Percentiles rank a stretch among this genome's conserved stretches.
Conservation (phyloP, 225 moss, liverwort and hornwort species). For the Ulota crispa region DNA sequence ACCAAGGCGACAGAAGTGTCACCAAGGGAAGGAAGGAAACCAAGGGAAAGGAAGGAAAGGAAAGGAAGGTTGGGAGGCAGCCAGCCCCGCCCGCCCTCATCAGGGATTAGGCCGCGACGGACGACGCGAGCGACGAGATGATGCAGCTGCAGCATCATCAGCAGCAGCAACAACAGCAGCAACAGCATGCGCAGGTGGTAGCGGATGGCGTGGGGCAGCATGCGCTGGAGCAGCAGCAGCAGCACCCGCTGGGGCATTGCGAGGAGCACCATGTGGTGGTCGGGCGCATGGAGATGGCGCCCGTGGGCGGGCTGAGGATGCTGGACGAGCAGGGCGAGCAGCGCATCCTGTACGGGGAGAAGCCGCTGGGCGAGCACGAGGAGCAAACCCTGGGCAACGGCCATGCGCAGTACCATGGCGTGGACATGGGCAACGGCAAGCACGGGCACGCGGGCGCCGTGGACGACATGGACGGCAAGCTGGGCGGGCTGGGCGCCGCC, state of each 20-base stretch:
- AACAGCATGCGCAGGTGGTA: conserved; percentile 26
- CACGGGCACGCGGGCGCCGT: conserved; percentile 22
- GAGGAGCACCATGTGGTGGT: conserved; percentile 58
- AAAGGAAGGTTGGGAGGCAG: background rate
- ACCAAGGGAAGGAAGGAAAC: conserved; percentile 15
- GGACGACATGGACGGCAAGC: conserved; percentile 44
- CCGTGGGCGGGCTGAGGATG: conserved; percentile 39
- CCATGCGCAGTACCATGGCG: conserved; percentile 32
- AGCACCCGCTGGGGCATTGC: conserved; percentile 26
- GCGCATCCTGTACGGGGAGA: conserved; percentile 55
- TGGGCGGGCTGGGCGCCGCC: conserved; percentile 32
- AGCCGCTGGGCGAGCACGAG: conserved; percentile 37
- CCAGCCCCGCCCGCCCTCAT: conserved; percentile 10
- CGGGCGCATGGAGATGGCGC: conserved; percentile 54
- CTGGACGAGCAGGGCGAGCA: conserved; percentile 44
- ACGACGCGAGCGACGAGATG: conserved; percentile 27
- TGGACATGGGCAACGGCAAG: conserved; percentile 51
- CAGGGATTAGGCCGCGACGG: conserved; percentile 20
- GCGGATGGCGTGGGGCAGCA: conserved; percentile 27
- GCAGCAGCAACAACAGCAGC: conserved; percentile 29
- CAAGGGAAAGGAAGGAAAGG: background rate
- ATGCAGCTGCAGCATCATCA: conserved; percentile 35
- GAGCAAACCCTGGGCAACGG: conserved; percentile 38
- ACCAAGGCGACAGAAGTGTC: conserved; percentile 18
- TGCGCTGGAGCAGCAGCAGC: conserved; percentile 19